Conservation (phyloP, 2,329 filamentous ascomycete species). For the Massarina eburnea region DNA sequence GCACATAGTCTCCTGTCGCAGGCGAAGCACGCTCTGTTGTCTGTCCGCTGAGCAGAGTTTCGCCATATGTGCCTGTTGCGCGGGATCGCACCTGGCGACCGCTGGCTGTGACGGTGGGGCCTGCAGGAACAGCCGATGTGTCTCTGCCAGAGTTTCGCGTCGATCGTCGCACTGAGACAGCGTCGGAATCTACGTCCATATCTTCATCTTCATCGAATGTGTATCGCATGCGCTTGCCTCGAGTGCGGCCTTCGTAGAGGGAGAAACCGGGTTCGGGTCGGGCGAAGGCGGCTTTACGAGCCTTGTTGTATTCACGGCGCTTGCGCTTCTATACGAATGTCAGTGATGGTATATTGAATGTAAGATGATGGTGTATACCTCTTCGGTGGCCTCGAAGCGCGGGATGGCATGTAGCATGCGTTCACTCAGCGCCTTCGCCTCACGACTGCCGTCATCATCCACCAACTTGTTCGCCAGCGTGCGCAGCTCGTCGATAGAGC, state of each 20-base stretch:
- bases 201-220: slow-evolving; percentile 94
- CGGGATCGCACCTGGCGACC: slow-evolving; percentile 80
- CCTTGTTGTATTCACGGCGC: slow-evolving; percentile 85
- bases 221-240: slow-evolving; percentile 95
- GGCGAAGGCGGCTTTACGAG: slow-evolving; percentile 83
- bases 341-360: slow-evolving; percentile 7
- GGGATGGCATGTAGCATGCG: slow-evolving; percentile 80
- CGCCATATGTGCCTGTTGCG: slow-evolving; percentile 62
- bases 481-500: slow-evolving; percentile 83
- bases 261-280: slow-evolving; percentile 88
- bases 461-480: slow-evolving; percentile 74
- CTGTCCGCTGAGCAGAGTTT: slow-evolving; percentile 60
- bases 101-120: slow-evolving; percentile 74
- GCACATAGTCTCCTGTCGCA: slow-evolving; percentile 48
- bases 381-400: slow-evolving; percentile 89
- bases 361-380: slow-evolving; percentile 56
- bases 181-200: slow-evolving; percentile 64
- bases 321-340: slow-evolving; percentile 72
- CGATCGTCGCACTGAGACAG: slow-evolving; percentile 65
- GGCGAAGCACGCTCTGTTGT: slow-evolving; percentile 43
- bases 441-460: slow-evolving; percentile 75
- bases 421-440: slow-evolving; percentile 74
- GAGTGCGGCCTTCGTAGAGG: slow-evolving; percentile 91
- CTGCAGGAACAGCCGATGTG: slow-evolving; percentile 69
- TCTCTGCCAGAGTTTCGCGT: slow-evolving; percentile 70